Base-by-base conservation (phyloP, 2,329 filamentous ascomycete species). In the Hypoxylon sp. region DNA sequence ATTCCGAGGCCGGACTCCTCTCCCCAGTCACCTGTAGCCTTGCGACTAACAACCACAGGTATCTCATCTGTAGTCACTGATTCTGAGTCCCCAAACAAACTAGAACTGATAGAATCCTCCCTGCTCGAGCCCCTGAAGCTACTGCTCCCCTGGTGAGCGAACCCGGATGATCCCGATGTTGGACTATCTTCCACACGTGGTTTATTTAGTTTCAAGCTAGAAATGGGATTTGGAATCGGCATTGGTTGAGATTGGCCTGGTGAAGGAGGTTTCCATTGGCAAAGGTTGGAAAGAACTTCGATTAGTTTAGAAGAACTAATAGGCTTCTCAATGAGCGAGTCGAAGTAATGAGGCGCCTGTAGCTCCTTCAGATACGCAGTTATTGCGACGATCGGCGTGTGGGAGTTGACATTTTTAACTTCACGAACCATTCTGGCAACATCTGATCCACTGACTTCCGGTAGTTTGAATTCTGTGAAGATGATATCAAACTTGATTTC, bases 401-500 rank as follows among this genome's bases (percentile, higher is more conserved):
- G 90, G 0, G 93, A 92, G 77, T 99, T 99, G 64, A 93, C 89
- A 78, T 98, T 98, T 82, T 95, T 96, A 0, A 95, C 98, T 77
- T 98, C 95, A 51, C 96, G 90, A 72, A 99, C 94, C 96, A 99
- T 99, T 34, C 96, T 91, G 55, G 96, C 95, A 62, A 99, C 93
- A 77, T 99, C 96, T 11, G 93, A 92, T 23, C 96, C 96, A 74
- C 94, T 98, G 76, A 98, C 94, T 76, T 97, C 93, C 9, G 96
- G 95, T 49, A 99, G 84, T 78, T 95, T 97, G 82, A 94, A 98
- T 80, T 99, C 96, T 80, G 97, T 95, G 84, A 99, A 96, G 78
- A 99, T 98, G 74, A 98, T 93, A 80, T 99, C 96, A 76, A 98
- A 99, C 76, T 98, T 97, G 77, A 99, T 95, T 77, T 98, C 95